Evolutionary conservation across 306 rosid genomes (phyloP).

Genomic region (Vigna unguiculata): DNA sequence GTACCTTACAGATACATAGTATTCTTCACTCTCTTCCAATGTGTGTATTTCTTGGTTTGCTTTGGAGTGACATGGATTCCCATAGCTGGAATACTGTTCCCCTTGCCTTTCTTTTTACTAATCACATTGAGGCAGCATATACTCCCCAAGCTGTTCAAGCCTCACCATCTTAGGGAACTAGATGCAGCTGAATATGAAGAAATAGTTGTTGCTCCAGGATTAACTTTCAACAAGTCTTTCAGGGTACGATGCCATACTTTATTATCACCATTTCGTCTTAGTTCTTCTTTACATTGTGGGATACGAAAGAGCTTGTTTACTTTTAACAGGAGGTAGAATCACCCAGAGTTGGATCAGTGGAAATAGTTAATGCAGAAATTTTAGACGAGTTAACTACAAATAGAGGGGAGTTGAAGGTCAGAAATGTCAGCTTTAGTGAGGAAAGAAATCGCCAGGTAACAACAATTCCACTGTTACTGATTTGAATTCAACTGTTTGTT

Average conservation of each 20-base stretch:
- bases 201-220: constrained; percentile 57
- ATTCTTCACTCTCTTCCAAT: constrained; percentile 73
- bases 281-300: background rate
- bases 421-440: constrained; percentile 65
- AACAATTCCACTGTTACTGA: constrained; percentile 2
- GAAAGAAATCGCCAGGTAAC: constrained; percentile 67
- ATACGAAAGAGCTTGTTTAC: background rate
- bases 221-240: constrained; percentile 50
- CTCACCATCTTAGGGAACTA: constrained; percentile 66
- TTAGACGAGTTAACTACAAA: constrained; percentile 76
- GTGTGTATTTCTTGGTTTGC: constrained; percentile 71
- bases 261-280: background rate
- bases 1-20: constrained; percentile 69
- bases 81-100: constrained; percentile 85
- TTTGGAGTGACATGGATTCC: constrained; percentile 80
- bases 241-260: constrained; percentile 51
- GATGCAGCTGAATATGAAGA: constrained; percentile 90
- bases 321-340: constrained; percentile 59
- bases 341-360: constrained; percentile 42
- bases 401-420: constrained; percentile 86
- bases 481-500: background rate
- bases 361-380: constrained; percentile 72
- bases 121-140: constrained; percentile 70
- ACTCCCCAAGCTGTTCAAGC: constrained; percentile 71
- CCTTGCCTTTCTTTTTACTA: constrained; percentile 78